Base-by-base conservation (phyloP, 1,284 basidiomycete species). In the Bondarzewia mesenterica region DNA sequence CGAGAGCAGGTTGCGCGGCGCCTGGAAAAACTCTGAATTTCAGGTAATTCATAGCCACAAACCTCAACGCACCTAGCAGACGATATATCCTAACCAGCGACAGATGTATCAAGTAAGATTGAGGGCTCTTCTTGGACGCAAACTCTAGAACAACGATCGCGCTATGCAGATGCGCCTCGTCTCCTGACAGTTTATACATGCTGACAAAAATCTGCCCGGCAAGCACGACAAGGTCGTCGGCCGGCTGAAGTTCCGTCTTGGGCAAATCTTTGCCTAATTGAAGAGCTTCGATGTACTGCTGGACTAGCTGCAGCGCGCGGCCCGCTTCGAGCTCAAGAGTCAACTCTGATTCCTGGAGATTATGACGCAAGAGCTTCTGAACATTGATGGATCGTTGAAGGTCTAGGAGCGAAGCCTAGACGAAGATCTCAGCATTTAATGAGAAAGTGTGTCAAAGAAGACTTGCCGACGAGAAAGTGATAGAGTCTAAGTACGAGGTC, bases 141-240 rank as follows among this genome's bases (percentile, higher is more conserved):
- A 77, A 86, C 65, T 92, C 89, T 23, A 91, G 68, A 26, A 89
- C 57, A 16, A 77, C 69, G 18, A 70, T 70, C 5, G 88, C 86
- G 46, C 73, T 75, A 57, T 77, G 75, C 25, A 93, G 70, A 54
- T 80, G 70, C n/a, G 66, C 63, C 45, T 79, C 71, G 46, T 82
- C 74, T 16, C 62, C 67, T 51, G 72, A 71, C 39, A 79, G 59
- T 40, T 68, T 69, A 80, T 84, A 91, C 16, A 82, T 67, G 52
- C 72, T 77, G 42, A 92, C 73, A 47, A 82, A 73, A 2, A 77
- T 75, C 57, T 85, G 85, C 1, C 74, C 84, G 5, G 83, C 79
- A 12, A 95, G 70, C 22, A 93, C 71, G 7, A 76, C 84, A 25
- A 94, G 73, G 57, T 94, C 93, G 58, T 95, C 93, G 2, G 81